Conservation (phyloP, 1,139 yeast species). For the Lodderomyces parapsilosis region DNA sequence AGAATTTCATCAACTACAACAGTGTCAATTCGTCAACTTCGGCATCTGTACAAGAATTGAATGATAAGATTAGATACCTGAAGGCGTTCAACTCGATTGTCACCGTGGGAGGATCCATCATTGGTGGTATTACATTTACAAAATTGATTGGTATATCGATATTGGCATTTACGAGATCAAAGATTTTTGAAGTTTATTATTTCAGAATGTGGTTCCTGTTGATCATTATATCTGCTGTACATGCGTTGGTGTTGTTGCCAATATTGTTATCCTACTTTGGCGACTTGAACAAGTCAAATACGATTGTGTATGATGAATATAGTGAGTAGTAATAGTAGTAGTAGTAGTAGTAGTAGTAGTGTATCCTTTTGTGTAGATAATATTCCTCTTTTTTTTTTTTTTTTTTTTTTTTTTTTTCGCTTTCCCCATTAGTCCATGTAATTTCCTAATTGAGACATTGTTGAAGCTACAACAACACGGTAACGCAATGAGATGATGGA, state of each 20-base stretch:
- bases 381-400: too few relatives aligned
- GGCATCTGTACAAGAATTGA: conserved; percentile 5
- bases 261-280: conserved; percentile 67
- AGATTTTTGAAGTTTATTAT: conserved; percentile 87
- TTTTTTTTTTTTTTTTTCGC: too few relatives aligned
- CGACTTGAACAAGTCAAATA: conserved; percentile 28
- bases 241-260: conserved; percentile 78
- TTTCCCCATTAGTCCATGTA: too few relatives aligned
- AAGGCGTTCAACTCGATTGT: conserved; percentile 57
- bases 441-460: too few relatives aligned
- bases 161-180: conserved; percentile 79
- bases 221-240: conserved; percentile 72
- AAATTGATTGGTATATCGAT: conserved; percentile 86
- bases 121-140: conserved; percentile 88
- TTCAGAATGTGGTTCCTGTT: conserved; percentile 95
- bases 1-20: conserved; percentile 15
- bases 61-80: conserved; percentile 14
- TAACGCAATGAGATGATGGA: too few relatives aligned
- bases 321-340: too few relatives aligned
- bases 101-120: conserved; percentile 81
- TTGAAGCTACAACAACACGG: too few relatives aligned
- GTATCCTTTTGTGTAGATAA: too few relatives aligned
- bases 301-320: conserved; percentile 8
- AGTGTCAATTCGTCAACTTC: conserved; percentile 7
- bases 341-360: too few relatives aligned